Conservation (phyloP, 1,284 basidiomycete species). For the Austroboletus niveus region DNA sequence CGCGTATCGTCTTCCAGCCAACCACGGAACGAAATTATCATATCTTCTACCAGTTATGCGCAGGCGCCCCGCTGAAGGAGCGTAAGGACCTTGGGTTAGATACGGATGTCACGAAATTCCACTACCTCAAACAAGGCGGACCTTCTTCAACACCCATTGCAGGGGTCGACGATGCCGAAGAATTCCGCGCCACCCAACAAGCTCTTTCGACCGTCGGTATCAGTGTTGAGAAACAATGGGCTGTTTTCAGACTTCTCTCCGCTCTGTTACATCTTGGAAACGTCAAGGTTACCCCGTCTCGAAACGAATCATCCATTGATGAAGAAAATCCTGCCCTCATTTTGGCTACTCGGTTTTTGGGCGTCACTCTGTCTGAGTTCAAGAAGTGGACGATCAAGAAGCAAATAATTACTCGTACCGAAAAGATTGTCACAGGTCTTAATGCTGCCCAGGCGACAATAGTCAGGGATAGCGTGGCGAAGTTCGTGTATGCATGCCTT, state of each 20-base stretch:
- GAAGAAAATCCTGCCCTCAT: slow-evolving; percentile 83
- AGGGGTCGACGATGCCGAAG: slow-evolving; percentile 94
- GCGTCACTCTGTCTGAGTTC: slow-evolving; percentile 90
- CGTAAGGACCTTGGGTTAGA: slow-evolving; percentile 93
- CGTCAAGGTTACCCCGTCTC: slow-evolving; percentile 81
- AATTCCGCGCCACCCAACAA: slow-evolving; percentile 91
- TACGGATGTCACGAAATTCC: slow-evolving; percentile 83
- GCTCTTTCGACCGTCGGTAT: slow-evolving; percentile 97
- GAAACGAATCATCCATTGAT: slow-evolving; percentile 83
- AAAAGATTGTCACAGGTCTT: slow-evolving; percentile 91
- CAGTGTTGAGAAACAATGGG: slow-evolving; percentile 96
- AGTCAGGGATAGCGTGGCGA: slow-evolving; percentile 95
- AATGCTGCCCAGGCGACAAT: slow-evolving; percentile 91
- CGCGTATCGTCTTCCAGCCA: slow-evolving; percentile 96
- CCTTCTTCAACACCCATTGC: slow-evolving; percentile 80
- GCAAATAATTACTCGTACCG: slow-evolving; percentile 91
- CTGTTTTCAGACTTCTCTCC: slow-evolving; percentile 92
- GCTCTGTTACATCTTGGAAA: slow-evolving; percentile 96
- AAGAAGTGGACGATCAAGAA: slow-evolving; percentile 99
- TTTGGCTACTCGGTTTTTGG: slow-evolving; percentile 86
- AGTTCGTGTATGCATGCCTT: slow-evolving; percentile 97
- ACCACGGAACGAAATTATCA: slow-evolving; percentile 98
- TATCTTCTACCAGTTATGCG: slow-evolving; percentile 99
- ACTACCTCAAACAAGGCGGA: slow-evolving; percentile 94
- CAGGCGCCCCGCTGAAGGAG: slow-evolving; percentile 93